Evolutionary conservation across 208 protist species (phyloP), one percentile per base, ranked within the genome.

Genomic region (Blastocrithidia nonstop): DNA sequence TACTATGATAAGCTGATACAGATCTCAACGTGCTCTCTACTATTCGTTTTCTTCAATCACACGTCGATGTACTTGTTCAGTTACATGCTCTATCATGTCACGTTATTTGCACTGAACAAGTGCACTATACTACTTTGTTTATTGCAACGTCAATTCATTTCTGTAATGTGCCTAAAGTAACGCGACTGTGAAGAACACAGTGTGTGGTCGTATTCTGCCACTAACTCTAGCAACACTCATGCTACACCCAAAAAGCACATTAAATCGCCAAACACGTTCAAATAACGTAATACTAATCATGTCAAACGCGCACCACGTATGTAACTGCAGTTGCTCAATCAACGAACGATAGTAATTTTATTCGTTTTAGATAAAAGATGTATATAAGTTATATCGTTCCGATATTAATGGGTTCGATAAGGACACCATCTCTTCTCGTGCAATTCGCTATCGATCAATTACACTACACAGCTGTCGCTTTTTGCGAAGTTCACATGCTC

Each of bases 151-250:
- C 17, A 75, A 37, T 6, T 11, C 33, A 1, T 28, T 20, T 0
- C 71, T 64, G 13, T 31, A 41, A 3, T 21, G 48, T 20, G 55
- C 31, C 20, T 73, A 57, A 1, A 23, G 16, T 5, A 72, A 23
- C n/a, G 45, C 54, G 17, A 79, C 47, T 35, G 55, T 51, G 38
- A 47, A 43, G 42, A 81, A 86, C 1, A 66, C 20, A 5, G 66
- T 86, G 17, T 29, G 27, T 24, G 62, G 60, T 9, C 45, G 29
- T 21, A 79, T 39, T 15, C 64, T 57, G 1, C 59, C 76, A 26
- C 68, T 79, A 6, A 64, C 58, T 4, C 61, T 26, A 6, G 56
- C 40, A 8, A 41, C 43, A 36, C 49, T 42, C 78, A 88, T 88
- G 6, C 37, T 32, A 11, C 45, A 29, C 4, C 78, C 78, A 55